Base-by-base conservation (phyloP, 768 basidiomycete species). In the Termitomyces sp. region DNA sequence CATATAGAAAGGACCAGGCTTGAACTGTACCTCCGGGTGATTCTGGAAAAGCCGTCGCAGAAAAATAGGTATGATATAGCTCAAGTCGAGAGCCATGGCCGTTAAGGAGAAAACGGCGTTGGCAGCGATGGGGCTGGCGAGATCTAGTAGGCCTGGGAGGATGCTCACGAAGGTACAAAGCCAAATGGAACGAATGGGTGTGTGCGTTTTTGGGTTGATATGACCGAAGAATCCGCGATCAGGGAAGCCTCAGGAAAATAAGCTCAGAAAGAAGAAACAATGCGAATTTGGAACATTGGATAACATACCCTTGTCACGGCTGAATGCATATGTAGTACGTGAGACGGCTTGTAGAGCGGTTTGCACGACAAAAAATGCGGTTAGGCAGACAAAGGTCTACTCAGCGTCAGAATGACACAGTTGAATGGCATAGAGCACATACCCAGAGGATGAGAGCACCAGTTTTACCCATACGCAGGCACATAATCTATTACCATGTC, bases 1-100 rank as follows among this genome's bases (percentile, higher is more conserved):
- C 85, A 94, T 86, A 75, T 88, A 93, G 76, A 94, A 93, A 6
- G 92, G 92, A 11, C 92, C 92, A 4, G 92, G 92, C 62, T 83
- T 86, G 80, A 94, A 94, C 67, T 82, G 79, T 42, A 94, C 92
- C 52, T 94, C 91, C 0, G 90, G 89, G 68, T 94, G 92, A 58
- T 85, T 79, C 64, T 80, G 75, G 72, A 81, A 91, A 34, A 86
- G 69, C 36, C 91, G 80, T 46, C 91, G 84, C 73, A 87, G 79
- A 70, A 87, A 83, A 66, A 94, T 92, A 4, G 92, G 92, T 62
- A 93, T 89, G 67, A 92, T 84, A 70, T 94, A 94, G 66, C 87
- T 88, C 60, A 87, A 67, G 71, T 94, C 91, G 42, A 89, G 80
- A 4, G 87, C 87, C 74, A 92, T 89, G 11, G 89, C 88, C 1